phyloP scores from a whole-genome alignment of 2,329 filamentous ascomycete genomes.

The Talaromyces sp. region DNA sequence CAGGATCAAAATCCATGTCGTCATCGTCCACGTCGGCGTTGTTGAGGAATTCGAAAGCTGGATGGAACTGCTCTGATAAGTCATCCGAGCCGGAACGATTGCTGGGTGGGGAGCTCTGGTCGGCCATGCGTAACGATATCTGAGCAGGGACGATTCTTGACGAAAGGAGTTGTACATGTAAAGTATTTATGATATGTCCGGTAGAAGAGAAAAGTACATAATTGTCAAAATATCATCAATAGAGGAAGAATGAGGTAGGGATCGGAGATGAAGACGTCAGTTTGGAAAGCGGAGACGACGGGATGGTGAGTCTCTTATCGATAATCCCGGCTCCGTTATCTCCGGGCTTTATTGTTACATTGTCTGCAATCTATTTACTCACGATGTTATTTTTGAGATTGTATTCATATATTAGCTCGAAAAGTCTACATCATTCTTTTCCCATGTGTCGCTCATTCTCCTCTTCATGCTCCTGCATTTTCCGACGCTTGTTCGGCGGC shows the following conservation, averaged over 20 bases:
- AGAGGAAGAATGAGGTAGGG: background rate
- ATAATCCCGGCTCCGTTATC: constrained; percentile 21
- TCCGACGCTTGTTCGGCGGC: constrained; percentile 9
- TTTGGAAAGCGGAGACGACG: constrained; percentile 5
- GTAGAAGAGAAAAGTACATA: background rate
- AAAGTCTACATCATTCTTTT: background rate
- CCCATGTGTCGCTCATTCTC: constrained; percentile 20
- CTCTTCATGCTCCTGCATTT: constrained; percentile 9
- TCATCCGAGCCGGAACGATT: constrained; percentile 22
- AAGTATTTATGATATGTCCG: no score
- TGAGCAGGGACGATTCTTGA: no score
- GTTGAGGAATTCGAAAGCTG: constrained; percentile 37
- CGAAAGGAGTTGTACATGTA: no score
- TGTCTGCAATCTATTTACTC: no score
- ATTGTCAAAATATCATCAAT: background rate
- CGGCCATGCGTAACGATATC: constrained; percentile 26
- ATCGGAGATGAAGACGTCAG: background rate
- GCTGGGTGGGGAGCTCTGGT: constrained; percentile 26
- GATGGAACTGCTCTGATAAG: constrained; percentile 33
- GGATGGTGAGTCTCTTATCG: constrained; percentile 20
- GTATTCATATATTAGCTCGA: no score
- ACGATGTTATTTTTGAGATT: no score
- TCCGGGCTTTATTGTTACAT: constrained; percentile 13
- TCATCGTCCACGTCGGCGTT: constrained; percentile 37
- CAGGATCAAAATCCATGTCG: constrained; percentile 51